A percentile compares a stretch with the other conserved stretches of the same genome.
Conservation (phyloP, 192 early-diverging fungal genomes). For the Umbelopsis vinacea region DNA sequence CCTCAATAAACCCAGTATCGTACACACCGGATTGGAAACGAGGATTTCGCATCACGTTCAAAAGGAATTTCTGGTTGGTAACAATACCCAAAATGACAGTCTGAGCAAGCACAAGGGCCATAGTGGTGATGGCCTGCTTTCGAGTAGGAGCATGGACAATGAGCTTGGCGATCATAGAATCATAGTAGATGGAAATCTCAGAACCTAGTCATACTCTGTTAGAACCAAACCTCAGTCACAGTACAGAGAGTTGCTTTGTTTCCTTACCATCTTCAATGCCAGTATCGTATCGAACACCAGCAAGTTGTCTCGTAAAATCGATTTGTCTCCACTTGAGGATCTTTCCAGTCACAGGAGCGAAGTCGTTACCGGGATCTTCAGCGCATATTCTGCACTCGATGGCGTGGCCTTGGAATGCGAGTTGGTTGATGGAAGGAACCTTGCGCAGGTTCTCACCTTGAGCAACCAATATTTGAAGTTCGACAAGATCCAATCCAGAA, state of each 20-base stretch:
- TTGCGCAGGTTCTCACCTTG: conserved; percentile 57
- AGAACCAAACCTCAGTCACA: background rate
- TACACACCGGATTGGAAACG: conserved; percentile 51
- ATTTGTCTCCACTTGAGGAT: conserved; percentile 55
- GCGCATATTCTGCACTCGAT: conserved; percentile 65
- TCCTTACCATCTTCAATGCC: conserved; percentile 47
- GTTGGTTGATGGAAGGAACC: conserved; percentile 23
- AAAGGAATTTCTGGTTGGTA: conserved; percentile 61
- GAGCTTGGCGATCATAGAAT: conserved; percentile 67
- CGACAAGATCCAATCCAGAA: conserved; percentile 66
- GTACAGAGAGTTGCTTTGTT: background rate
- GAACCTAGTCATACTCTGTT: conserved; percentile 32
- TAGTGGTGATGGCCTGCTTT: conserved; percentile 50
- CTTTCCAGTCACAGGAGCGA: conserved; percentile 59
- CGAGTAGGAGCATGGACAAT: conserved; percentile 62
- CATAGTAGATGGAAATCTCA: conserved; percentile 61
- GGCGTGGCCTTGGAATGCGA: conserved; percentile 51
- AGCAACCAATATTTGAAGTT: conserved; percentile 62
- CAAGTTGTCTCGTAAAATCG: conserved; percentile 7
- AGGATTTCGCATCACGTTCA: conserved; percentile 52
- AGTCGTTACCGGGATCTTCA: conserved; percentile 66
- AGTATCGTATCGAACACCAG: conserved; percentile 34
- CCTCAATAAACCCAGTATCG: conserved; percentile 54
- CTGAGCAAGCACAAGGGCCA: conserved; percentile 45
- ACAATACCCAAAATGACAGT: conserved; percentile 59